Percentiles rank a stretch among this genome's conserved stretches.
Evolutionary conservation across 2,329 filamentous ascomycete genomes (phyloP).

Genomic region (Fusarium agapanthi): DNA sequence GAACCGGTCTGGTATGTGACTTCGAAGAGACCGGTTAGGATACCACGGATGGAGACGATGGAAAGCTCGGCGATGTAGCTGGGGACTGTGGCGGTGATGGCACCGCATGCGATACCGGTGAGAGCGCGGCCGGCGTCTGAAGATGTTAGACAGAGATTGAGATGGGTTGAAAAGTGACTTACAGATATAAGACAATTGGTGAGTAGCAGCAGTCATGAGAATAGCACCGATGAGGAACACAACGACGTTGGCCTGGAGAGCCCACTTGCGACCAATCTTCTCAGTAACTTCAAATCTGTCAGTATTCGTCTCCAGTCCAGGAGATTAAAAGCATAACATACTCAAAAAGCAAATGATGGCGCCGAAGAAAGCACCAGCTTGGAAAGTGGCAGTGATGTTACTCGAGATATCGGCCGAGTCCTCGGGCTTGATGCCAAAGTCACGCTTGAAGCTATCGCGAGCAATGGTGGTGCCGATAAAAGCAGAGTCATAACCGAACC

Average conservation of each 20-base stretch:
- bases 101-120: slow-evolving; percentile 65
- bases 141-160: not conserved
- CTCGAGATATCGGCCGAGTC: slow-evolving; percentile 46
- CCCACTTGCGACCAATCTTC: slow-evolving; percentile 59
- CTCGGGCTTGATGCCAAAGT: slow-evolving; percentile 46
- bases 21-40: slow-evolving; percentile 63
- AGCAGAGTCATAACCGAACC: slow-evolving; percentile 62
- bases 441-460: slow-evolving; percentile 56
- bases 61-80: slow-evolving; percentile 72
- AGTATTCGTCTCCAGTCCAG: not conserved
- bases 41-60: slow-evolving; percentile 64
- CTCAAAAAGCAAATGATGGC: slow-evolving; percentile 57
- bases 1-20: slow-evolving; percentile 63
- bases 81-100: slow-evolving; percentile 67
- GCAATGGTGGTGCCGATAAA: slow-evolving; percentile 65
- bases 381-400: slow-evolving; percentile 58
- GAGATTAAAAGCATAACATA: slow-evolving; percentile 28
- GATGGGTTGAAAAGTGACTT: not conserved
- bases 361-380: slow-evolving; percentile 63
- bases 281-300: slow-evolving; percentile 50
- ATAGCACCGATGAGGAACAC: slow-evolving; percentile 57
- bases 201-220: slow-evolving; percentile 52
- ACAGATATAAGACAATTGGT: slow-evolving; percentile 56
- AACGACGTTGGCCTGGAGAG: slow-evolving; percentile 55
- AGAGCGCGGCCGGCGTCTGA: slow-evolving; percentile 66